phyloP scores from a whole-genome alignment of 2,329 filamentous ascomycete genomes.

The Penicillium sp. region DNA sequence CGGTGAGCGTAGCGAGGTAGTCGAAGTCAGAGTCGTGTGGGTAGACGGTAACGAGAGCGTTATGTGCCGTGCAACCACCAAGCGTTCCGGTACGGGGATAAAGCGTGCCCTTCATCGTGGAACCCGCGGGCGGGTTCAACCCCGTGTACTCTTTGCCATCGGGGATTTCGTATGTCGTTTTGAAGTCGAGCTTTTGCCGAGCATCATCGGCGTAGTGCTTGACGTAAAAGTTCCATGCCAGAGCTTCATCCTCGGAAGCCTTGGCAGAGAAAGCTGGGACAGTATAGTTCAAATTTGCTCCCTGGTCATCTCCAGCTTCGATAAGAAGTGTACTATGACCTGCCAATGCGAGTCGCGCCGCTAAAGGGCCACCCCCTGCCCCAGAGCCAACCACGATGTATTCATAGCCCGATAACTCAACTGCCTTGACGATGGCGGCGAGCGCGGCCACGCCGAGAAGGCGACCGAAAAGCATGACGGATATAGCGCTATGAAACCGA shows the following conservation, averaged over 20 bases:
- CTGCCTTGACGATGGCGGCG: slow-evolving; percentile 16
- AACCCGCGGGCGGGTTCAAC: slow-evolving; percentile 52
- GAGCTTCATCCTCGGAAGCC: slow-evolving; percentile 30
- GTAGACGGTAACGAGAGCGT: slow-evolving; percentile 59
- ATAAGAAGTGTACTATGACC: slow-evolving; percentile 39
- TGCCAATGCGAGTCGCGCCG: slow-evolving; percentile 35
- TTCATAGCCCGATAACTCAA: slow-evolving; percentile 33
- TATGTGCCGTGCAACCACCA: slow-evolving; percentile 61
- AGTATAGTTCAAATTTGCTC: slow-evolving; percentile 28
- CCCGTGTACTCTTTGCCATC: slow-evolving; percentile 55
- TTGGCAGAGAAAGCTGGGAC: slow-evolving; percentile 30
- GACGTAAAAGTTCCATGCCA: slow-evolving; percentile 39
- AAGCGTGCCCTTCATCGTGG: slow-evolving; percentile 53
- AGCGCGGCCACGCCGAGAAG: slow-evolving; percentile 14
- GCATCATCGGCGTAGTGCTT: slow-evolving; percentile 34
- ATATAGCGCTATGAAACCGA: neutral
- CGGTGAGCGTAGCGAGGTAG: slow-evolving; percentile 57
- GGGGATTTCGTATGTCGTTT: slow-evolving; percentile 44
- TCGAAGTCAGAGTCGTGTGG: slow-evolving; percentile 61
- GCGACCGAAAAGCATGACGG: slow-evolving; percentile 9
- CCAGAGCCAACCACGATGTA: slow-evolving; percentile 42
- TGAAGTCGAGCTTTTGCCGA: slow-evolving; percentile 32
- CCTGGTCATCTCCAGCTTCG: slow-evolving; percentile 40
- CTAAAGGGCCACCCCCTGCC: slow-evolving; percentile 38
- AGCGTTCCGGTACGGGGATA: slow-evolving; percentile 59